Conservation (phyloP, 768 basidiomycete species). For the Pleurotus ostreatus region DNA sequence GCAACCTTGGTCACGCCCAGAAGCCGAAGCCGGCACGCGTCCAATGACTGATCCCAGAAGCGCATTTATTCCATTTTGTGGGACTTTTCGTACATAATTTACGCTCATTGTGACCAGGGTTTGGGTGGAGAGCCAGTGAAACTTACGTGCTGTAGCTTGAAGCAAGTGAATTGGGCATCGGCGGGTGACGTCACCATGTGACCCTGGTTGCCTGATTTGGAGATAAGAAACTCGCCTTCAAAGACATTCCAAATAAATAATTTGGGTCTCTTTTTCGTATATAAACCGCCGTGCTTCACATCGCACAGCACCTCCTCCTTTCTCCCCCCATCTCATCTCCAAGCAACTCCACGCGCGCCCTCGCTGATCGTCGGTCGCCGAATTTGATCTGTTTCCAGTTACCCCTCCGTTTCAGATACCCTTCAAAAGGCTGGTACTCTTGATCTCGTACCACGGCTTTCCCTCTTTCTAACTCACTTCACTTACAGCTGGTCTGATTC, state of each 20-base stretch:
- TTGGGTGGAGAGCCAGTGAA: too few relatives aligned
- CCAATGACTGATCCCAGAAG: too few relatives aligned
- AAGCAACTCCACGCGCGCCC: not conserved
- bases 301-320: slow-evolving; percentile 3
- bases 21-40: too few relatives aligned
- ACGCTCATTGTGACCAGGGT: too few relatives aligned
- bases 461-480: not conserved
- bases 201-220: not conserved
- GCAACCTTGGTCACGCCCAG: not conserved
- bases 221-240: not conserved
- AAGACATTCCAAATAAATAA: not conserved
- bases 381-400: not conserved
- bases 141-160: too few relatives aligned
- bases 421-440: not conserved
- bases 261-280: not conserved
- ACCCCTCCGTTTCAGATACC: not conserved
- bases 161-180: too few relatives aligned
- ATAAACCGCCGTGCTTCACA: not conserved
- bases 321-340: slow-evolving; percentile 4
- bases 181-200: not conserved
- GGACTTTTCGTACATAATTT: too few relatives aligned
- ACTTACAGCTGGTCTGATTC: not conserved
- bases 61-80: too few relatives aligned
- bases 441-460: not conserved
- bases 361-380: not conserved